Evolutionary conservation across 306 rosid genomes (phyloP).

Genomic region (Gastrolobium villosum): DNA sequence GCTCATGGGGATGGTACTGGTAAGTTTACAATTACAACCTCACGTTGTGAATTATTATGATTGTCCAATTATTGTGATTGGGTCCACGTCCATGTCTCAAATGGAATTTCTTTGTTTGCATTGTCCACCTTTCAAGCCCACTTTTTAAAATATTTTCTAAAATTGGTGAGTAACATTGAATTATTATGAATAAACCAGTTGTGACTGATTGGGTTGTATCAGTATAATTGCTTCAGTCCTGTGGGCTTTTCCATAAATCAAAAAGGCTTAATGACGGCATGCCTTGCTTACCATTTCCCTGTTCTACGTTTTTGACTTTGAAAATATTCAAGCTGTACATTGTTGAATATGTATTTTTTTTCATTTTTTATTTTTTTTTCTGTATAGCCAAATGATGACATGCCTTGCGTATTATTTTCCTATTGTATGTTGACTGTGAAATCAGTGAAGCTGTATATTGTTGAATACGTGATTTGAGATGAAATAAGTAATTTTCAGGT

Average conservation of each 20-base stretch:
- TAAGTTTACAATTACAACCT: constrained; percentile 49
- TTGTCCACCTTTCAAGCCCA: no score
- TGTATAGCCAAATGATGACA: constrained; percentile 8
- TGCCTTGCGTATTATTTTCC: not conserved
- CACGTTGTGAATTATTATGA: constrained; percentile 65
- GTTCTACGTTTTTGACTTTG: constrained; percentile 18
- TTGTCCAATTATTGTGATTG: no score
- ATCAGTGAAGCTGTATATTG: constrained; percentile 1
- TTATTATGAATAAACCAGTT: not conserved
- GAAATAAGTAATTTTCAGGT: constrained; percentile 64
- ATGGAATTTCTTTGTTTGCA: no score
- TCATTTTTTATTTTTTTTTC: no score
- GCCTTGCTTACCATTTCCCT: not conserved
- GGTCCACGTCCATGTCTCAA: constrained; percentile 78
- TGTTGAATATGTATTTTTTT: constrained; percentile 17
- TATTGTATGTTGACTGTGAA: not conserved
- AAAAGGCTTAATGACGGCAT: not conserved
- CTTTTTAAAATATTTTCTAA: no score
- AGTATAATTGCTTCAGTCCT: not conserved
- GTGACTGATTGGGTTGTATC: not conserved
- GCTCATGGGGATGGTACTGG: constrained; percentile 99
- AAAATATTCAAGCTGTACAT: constrained; percentile 21
- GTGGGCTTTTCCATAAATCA: not conserved
- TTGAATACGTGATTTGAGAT: constrained; percentile 20
- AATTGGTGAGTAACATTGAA: not conserved